Conservation (phyloP, 495 filamentous ascomycete species). For the Endocarpon pusillum region DNA sequence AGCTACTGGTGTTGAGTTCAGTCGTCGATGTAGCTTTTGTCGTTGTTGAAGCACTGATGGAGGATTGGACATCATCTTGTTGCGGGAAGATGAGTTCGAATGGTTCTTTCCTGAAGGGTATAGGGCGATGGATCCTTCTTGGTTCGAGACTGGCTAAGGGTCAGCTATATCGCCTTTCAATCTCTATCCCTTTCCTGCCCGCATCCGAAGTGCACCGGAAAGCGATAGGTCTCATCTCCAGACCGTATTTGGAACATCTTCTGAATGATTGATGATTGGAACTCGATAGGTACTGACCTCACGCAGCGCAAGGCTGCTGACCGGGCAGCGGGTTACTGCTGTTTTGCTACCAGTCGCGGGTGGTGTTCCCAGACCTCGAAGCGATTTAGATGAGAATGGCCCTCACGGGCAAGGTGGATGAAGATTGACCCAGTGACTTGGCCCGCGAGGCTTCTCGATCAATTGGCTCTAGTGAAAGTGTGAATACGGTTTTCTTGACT, state of each 20-base stretch:
- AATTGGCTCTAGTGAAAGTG: too few relatives aligned
- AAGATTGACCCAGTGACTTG: too few relatives aligned
- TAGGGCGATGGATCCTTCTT: slow-evolving; percentile 26
- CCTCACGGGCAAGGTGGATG: slow-evolving; percentile 1
- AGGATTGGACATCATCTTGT: slow-evolving; percentile 63
- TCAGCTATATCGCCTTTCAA: slow-evolving; percentile 8
- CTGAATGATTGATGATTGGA: slow-evolving; percentile 1
- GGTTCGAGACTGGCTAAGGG: slow-evolving; percentile 34
- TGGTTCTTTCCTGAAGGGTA: too few relatives aligned
- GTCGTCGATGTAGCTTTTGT: slow-evolving; percentile 65
- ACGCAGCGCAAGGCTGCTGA: slow-evolving; percentile 58
- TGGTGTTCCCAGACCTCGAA: too few relatives aligned
- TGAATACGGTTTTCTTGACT: too few relatives aligned
- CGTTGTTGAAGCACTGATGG: slow-evolving; percentile 47
- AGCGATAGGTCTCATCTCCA: too few relatives aligned
- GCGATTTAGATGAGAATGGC: not conserved
- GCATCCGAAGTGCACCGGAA: too few relatives aligned
- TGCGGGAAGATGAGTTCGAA: slow-evolving; percentile 43
- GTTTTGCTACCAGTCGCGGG: too few relatives aligned
- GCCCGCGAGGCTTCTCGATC: too few relatives aligned
- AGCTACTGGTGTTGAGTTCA: slow-evolving; percentile 68
- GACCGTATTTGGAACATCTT: slow-evolving; percentile 3
- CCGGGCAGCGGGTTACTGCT: slow-evolving; percentile 36
- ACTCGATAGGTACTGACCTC: slow-evolving; percentile 32
- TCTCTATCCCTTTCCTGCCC: too few relatives aligned